phyloP scores from a whole-genome alignment of 2,329 filamentous ascomycete genomes.

The Grosmannia clavigera region DNA sequence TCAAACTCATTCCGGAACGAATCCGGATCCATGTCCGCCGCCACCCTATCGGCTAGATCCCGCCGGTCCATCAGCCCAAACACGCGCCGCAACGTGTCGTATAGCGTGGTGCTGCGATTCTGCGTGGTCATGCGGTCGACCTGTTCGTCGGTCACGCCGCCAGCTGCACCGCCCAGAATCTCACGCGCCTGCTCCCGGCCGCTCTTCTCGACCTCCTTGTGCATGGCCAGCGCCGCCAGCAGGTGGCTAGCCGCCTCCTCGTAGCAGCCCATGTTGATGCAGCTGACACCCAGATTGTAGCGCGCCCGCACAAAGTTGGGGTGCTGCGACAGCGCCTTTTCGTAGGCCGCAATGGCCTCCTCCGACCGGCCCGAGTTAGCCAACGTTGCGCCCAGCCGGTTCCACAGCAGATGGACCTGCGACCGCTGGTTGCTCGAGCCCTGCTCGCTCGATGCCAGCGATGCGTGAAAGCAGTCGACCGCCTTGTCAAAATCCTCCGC shows the following conservation, averaged over 20 bases:
- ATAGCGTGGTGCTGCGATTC: conserved; percentile 93
- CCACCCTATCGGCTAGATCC: conserved; percentile 78
- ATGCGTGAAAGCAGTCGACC: conserved; percentile 93
- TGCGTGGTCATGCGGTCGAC: conserved; percentile 83
- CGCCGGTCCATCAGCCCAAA: conserved; percentile 90
- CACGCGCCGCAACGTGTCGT: conserved; percentile 87
- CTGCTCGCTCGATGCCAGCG: conserved; percentile 72
- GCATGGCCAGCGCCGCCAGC: conserved; percentile 85
- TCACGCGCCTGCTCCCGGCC: conserved; percentile 74
- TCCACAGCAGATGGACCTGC: conserved; percentile 92
- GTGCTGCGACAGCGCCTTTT: conserved; percentile 76
- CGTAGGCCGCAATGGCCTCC: conserved; percentile 94
- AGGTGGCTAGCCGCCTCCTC: conserved; percentile 88
- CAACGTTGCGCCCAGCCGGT: conserved; percentile 86
- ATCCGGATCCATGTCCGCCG: conserved; percentile 82
- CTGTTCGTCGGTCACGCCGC: conserved; percentile 48
- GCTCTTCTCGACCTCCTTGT: conserved; percentile 81
- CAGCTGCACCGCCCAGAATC: conserved; percentile 52
- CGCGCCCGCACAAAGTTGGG: conserved; percentile 95
- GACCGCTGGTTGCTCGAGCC: conserved; percentile 73
- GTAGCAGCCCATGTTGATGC: conserved; percentile 95
- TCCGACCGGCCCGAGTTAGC: conserved; percentile 89
- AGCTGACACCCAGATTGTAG: conserved; percentile 92
- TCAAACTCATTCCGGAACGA: conserved; percentile 84
- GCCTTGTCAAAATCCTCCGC: conserved; percentile 97